These are phyloP conservation scores for Neocallimastix lanati DNA, from an alignment of 192 early-diverging fungal genomes.

Conservation along the genomic window DNA sequence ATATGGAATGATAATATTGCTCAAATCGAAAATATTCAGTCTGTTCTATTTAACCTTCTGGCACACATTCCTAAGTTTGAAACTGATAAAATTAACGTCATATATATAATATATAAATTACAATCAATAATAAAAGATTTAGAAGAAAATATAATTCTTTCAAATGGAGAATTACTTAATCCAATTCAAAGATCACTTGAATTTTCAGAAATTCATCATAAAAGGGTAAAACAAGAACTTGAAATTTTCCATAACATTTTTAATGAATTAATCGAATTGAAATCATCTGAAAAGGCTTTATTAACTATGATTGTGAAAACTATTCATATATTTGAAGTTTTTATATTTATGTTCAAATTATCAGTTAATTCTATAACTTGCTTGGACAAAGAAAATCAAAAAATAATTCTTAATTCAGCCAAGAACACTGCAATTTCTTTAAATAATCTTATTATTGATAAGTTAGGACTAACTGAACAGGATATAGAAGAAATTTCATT, in stretches of 20 bases:
- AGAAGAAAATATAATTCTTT: background rate
- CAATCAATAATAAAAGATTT: background rate
- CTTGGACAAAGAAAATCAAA: background rate
- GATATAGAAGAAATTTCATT: background rate
- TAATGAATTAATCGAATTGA: background rate
- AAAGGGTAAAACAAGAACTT: background rate
- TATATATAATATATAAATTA: background rate
- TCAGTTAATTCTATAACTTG: background rate
- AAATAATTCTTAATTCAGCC: background rate
- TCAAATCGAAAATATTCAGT: background rate
- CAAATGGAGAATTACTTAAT: background rate
- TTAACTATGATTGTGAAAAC: background rate
- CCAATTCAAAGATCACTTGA: background rate
- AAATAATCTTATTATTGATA: background rate
- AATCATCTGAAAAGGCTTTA: background rate
- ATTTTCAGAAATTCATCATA: background rate
- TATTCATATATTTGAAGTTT: background rate
- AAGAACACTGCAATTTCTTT: background rate
- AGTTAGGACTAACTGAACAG: background rate
- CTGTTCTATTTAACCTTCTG: background rate
- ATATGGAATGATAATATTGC: background rate
- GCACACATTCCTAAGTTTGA: background rate
- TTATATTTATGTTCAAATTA: background rate
- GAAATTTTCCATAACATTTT: background rate
- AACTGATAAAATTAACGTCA: background rate